Evolutionary conservation across 345 rosid genomes (phyloP).

Genomic region (Ceriops decandra): DNA sequence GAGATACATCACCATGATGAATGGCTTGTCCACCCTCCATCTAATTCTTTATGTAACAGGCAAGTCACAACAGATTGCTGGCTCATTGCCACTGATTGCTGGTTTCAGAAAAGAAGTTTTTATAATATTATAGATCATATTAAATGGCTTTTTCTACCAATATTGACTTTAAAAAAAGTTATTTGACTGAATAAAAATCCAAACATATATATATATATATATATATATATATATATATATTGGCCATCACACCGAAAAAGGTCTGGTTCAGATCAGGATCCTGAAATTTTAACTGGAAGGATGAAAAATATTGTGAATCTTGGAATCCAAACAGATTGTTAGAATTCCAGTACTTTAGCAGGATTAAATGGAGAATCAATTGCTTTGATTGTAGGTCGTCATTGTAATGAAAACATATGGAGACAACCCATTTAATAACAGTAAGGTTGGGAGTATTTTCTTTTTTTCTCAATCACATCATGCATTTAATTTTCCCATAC

Average conservation of each 20-base stretch:
- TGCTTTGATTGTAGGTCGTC: neutral
- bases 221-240: neutral
- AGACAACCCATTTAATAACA: neutral
- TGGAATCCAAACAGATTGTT: neutral
- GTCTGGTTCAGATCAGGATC: conserved; percentile 6
- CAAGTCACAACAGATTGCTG: no score
- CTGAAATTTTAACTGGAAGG: neutral
- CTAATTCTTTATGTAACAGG: no score
- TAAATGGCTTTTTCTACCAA: no score
- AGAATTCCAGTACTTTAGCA: neutral
- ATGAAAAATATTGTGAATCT: neutral
- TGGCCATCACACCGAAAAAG: neutral
- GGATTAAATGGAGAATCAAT: neutral
- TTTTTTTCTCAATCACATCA: no score
- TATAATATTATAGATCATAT: no score
- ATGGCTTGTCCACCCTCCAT: no score
- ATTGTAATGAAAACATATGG: neutral
- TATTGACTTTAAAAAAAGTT: no score
- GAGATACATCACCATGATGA: no score
- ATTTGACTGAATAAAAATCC: no score
- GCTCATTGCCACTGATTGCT: no score
- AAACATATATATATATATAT: neutral
- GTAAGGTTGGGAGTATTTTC: no score
- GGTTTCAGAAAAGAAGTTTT: no score
- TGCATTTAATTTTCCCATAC: neutral